Evolutionary conservation across 345 rosid species (phyloP), one percentile per base, ranked within the genome.

Genomic region (Orychophragmus violaceus): DNA sequence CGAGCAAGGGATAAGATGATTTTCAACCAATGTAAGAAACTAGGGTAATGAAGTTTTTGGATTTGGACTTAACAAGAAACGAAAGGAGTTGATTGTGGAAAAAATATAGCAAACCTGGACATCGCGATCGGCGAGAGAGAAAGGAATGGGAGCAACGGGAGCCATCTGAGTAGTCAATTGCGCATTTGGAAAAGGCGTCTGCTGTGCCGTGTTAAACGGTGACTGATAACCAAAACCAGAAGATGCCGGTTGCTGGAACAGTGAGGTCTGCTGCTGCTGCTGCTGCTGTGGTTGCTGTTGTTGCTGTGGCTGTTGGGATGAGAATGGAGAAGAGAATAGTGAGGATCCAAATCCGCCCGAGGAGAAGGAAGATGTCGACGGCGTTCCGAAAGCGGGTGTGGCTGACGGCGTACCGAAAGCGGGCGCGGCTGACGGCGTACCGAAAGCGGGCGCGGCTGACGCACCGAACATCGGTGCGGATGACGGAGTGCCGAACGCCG

Each of bases 121-220:
- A 60, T 94, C 99, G 2, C 95, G 97, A 78, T 94, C 96, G 33
- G 91, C 92, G 58, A 90, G 93, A 66, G 97, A 90, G 79, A 82
- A 85, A 32, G 95, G 86, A 29, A 94, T 88, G 2, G 99, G 97
- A 58, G 97, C 86, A 8, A 90, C 88, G 8, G 96, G 95, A 46
- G 96, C 95, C 99, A 94, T 90, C 80, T 88, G 97, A 66, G 99
- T 94, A 32, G 96, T 88, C 80, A 88, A 74, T 70, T 94, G 99
- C 46, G 84, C 74, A 79, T 68, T 81, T 16, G 84, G 84, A 61
- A 85, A 85, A 17, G 84, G 82, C 37, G 79, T 67, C 62, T 86
- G 79, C 35, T 88, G 88, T n/a, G 81, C 76, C 16, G 88, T 85
- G 37, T 74, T 39, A 44, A 82, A 69, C 9, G 74, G 55, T 23